A percentile compares a stretch with the other conserved stretches of the same genome.
These are phyloP conservation scores for Teratosphaeria pseudoeucalypti DNA, from an alignment of 2,329 filamentous ascomycete species.

Conservation along the genomic window DNA sequence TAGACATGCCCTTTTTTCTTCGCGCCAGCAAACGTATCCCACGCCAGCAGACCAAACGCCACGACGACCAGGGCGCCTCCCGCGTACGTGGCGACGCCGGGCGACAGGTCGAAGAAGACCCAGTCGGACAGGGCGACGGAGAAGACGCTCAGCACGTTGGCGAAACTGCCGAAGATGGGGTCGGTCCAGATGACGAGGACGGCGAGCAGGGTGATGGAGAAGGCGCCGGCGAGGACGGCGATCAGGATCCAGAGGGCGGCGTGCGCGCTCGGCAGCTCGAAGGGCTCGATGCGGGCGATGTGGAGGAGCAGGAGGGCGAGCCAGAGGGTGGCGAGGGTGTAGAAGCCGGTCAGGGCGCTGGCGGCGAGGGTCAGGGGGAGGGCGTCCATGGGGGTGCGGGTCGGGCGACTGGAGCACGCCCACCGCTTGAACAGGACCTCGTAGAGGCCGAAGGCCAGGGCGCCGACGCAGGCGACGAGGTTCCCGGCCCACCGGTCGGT, in stretches of 20 bases:
- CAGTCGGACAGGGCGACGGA: conserved; percentile 25
- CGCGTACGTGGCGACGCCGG: conserved; percentile 21
- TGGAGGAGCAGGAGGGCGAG: conserved; percentile 20
- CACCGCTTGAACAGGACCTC: conserved; percentile 27
- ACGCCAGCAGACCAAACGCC: conserved; percentile 21
- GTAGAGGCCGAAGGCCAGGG: conserved; percentile 25
- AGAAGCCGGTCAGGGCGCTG: conserved; percentile 22
- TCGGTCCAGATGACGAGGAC: conserved; percentile 26
- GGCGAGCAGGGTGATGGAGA: conserved; percentile 21
- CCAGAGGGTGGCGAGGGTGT: conserved; percentile 22
- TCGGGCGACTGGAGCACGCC: conserved; percentile 19
- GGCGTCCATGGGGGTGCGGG: conserved; percentile 12
- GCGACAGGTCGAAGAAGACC: conserved; percentile 21
- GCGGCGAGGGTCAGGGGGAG: conserved; percentile 23
- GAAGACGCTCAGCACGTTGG: conserved; percentile 25
- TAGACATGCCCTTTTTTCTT: neutral
- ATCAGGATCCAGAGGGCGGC: conserved; percentile 20
- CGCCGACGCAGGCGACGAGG: conserved; percentile 20
- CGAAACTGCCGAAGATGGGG: conserved; percentile 24
- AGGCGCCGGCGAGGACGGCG: conserved; percentile 19
- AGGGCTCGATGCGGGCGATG: conserved; percentile 20
- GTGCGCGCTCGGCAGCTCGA: conserved; percentile 16
- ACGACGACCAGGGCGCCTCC: conserved; percentile 22
- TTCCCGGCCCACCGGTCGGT: conserved; percentile 21
- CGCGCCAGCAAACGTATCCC: conserved; percentile 17